These are phyloP conservation scores for Luffa aegyptiaca DNA, from an alignment of 306 rosid genomes.

Conservation along the genomic window DNA sequence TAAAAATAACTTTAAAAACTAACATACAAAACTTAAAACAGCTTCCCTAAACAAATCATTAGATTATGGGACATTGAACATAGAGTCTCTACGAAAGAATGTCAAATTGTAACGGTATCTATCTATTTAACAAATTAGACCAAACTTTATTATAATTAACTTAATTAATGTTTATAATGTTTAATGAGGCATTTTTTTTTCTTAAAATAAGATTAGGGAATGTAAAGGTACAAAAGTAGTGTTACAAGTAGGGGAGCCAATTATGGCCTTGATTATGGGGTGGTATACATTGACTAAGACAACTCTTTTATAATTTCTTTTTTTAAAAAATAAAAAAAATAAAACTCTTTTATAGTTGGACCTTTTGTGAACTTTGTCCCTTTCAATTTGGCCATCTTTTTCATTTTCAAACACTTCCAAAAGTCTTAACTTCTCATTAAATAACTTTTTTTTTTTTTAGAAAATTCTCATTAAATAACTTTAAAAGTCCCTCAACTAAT, in stretches of 20 bases:
- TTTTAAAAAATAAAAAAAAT: no score
- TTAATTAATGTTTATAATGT: background rate
- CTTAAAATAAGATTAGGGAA: background rate
- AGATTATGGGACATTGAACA: background rate
- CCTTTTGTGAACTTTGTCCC: background rate
- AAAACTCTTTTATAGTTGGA: background rate
- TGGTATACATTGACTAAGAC: background rate
- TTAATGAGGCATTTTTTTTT: background rate
- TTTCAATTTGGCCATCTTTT: background rate
- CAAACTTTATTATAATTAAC: background rate
- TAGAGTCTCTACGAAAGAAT: background rate
- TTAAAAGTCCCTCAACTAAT: background rate
- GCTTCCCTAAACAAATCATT: background rate
- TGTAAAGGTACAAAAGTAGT: background rate
- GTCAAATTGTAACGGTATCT: background rate
- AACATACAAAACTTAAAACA: background rate
- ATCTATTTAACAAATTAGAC: background rate
- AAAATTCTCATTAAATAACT: background rate
- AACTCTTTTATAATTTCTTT: background rate
- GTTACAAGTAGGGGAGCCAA: constrained; percentile 7
- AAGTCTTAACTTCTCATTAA: background rate
- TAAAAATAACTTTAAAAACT: no score
- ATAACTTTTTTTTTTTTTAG: background rate
- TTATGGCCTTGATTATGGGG: constrained; percentile 3
- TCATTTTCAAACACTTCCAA: background rate